These are phyloP conservation scores for Cladophialophora immunda DNA, from an alignment of 2,329 filamentous ascomycete genomes.

Conservation along the genomic window DNA sequence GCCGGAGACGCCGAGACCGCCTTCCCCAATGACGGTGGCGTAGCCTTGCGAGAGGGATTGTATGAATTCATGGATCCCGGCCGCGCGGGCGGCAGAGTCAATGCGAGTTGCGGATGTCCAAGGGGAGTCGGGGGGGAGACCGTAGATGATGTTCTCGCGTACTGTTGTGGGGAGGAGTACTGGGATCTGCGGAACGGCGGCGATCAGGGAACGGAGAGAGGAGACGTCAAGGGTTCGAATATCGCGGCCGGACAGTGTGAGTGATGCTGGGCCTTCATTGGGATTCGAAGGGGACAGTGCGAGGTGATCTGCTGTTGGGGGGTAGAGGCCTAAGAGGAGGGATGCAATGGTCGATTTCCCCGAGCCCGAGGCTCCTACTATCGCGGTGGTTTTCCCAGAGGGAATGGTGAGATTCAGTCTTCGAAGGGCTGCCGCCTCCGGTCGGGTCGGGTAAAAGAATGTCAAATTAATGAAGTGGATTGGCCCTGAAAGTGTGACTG, in stretches of 20 bases:
- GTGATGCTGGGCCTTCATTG: constrained; percentile 45
- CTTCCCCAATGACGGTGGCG: constrained; percentile 73
- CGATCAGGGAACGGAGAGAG: constrained; percentile 67
- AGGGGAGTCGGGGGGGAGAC: constrained; percentile 65
- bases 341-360: constrained; percentile 87
- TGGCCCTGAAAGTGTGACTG: constrained; percentile 50
- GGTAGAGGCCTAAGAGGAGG: constrained; percentile 77
- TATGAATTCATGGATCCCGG: constrained; percentile 78
- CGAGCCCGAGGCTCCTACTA: constrained; percentile 86
- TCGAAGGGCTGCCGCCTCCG: constrained; percentile 64
- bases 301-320: constrained; percentile 43
- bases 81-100: constrained; percentile 62
- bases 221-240: constrained; percentile 67
- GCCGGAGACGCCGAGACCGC: constrained; percentile 76
- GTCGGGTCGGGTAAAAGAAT: constrained; percentile 75
- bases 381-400: constrained; percentile 72
- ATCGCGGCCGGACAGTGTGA: constrained; percentile 67
- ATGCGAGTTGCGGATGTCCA: constrained; percentile 57
- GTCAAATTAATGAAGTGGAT: constrained; percentile 69
- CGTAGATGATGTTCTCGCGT: constrained; percentile 74
- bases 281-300: constrained; percentile 5
- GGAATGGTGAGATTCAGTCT: constrained; percentile 72
- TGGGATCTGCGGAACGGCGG: constrained; percentile 69
- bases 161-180: constrained; percentile 64
- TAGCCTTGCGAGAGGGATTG: constrained; percentile 74